Conservation (phyloP, 768 basidiomycete species). For the Cubamyces sp. region DNA sequence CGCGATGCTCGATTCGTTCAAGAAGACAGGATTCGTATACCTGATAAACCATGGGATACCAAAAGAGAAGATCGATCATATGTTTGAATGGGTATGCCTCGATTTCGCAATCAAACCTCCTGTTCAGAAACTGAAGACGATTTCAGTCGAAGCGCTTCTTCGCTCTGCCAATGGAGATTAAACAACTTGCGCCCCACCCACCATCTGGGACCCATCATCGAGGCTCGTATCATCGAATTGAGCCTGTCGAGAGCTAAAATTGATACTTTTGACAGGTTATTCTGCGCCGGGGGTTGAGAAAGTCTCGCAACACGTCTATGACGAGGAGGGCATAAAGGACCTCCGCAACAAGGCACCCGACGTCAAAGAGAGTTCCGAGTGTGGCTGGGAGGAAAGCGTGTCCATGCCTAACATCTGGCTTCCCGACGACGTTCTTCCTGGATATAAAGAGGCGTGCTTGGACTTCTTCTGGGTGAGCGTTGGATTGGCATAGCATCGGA, state of each 20-base stretch:
- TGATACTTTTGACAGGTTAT: slow-evolving; percentile 30
- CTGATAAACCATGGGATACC: slow-evolving; percentile 39
- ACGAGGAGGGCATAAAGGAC: slow-evolving; percentile 34
- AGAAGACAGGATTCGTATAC: slow-evolving; percentile 32
- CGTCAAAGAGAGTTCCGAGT: slow-evolving; percentile 59
- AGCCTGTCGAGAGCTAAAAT: too few relatives aligned
- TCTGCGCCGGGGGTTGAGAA: slow-evolving; percentile 39
- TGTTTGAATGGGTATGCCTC: slow-evolving; percentile 38
- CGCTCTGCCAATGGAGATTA: slow-evolving; percentile 34
- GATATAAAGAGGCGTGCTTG: slow-evolving; percentile 54
- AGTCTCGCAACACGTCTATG: slow-evolving; percentile 38
- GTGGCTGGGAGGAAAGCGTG: slow-evolving; percentile 51
- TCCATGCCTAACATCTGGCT: slow-evolving; percentile 62
- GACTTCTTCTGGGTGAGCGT: slow-evolving; percentile 48
- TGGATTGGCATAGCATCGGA: background rate
- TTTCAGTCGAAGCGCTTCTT: slow-evolving; percentile 40
- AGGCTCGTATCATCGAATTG: slow-evolving; percentile 32
- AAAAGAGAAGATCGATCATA: slow-evolving; percentile 36
- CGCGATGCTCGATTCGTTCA: slow-evolving; percentile 49
- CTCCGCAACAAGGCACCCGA: slow-evolving; percentile 40
- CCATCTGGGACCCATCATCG: slow-evolving; percentile 39
- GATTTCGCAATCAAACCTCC: background rate
- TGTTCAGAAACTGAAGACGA: background rate
- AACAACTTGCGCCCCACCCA: slow-evolving; percentile 42
- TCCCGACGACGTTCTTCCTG: slow-evolving; percentile 53